phyloP scores from a whole-genome alignment of 306 rosid species.

The Ormosia emarginata region DNA sequence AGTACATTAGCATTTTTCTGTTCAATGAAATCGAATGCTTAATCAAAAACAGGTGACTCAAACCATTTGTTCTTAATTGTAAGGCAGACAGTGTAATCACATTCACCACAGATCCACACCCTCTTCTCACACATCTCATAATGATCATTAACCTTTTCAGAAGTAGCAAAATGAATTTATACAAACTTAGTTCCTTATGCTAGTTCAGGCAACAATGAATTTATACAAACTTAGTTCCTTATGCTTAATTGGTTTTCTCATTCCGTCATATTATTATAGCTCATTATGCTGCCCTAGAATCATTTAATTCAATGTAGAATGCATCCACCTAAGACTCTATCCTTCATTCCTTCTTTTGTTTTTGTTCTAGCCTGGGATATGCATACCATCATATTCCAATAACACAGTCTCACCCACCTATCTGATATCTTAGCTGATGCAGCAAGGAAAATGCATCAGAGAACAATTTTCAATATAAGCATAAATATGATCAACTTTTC shows the following conservation, averaged over 20 bases:
- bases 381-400: too few species aligned
- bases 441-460: not conserved
- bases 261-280: too few species aligned
- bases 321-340: too few species aligned
- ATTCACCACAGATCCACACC: not conserved
- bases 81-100: not conserved
- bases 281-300: too few species aligned
- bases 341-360: too few species aligned
- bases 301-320: too few species aligned
- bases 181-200: not conserved
- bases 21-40: not conserved
- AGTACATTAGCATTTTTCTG: not conserved
- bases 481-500: not conserved
- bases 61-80: not conserved
- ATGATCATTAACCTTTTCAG: not conserved
- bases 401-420: too few species aligned
- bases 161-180: not conserved
- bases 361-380: too few species aligned
- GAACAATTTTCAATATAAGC: not conserved
- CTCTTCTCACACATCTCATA: not conserved
- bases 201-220: not conserved
- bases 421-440: too few species aligned
- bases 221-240: too few species aligned
- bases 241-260: too few species aligned
- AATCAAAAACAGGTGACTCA: not conserved